Conservation (phyloP, 441 rosid species). For the Pelargonium australe region DNA sequence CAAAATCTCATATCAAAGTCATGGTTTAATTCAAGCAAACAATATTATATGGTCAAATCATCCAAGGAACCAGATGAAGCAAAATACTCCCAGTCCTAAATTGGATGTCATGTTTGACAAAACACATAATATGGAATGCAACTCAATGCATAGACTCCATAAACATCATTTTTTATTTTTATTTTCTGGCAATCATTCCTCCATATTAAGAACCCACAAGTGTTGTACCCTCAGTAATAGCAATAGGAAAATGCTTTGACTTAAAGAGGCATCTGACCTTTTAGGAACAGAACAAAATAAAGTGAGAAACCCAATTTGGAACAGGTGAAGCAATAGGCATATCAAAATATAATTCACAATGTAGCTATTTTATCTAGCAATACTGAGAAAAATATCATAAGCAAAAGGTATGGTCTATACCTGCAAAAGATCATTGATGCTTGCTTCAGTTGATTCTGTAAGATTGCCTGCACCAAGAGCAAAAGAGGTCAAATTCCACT, state of each 20-base stretch:
- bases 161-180: neutral
- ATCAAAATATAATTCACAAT: neutral
- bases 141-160: neutral
- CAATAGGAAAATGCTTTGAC: neutral
- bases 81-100: neutral
- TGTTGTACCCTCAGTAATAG: neutral
- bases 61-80: neutral
- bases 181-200: neutral
- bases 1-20: too few relatives aligned
- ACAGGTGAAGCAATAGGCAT: neutral
- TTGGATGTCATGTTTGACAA: neutral
- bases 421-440: conserved; percentile 52
- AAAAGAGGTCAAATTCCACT: conserved; percentile 19
- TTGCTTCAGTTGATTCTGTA: conserved; percentile 45
- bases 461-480: conserved; percentile 48
- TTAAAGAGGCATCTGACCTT: neutral
- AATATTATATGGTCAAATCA: neutral
- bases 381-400: neutral
- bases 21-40: too few relatives aligned
- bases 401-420: conserved; percentile 29
- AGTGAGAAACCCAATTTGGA: too few relatives aligned
- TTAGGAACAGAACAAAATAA: neutral
- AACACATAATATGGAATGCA: neutral
- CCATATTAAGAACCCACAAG: neutral
- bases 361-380: neutral